Evolutionary conservation across 371 early-diverging fungal species (phyloP), one percentile per base, ranked within the genome.

Genomic region (Umbelopsis sp.): DNA sequence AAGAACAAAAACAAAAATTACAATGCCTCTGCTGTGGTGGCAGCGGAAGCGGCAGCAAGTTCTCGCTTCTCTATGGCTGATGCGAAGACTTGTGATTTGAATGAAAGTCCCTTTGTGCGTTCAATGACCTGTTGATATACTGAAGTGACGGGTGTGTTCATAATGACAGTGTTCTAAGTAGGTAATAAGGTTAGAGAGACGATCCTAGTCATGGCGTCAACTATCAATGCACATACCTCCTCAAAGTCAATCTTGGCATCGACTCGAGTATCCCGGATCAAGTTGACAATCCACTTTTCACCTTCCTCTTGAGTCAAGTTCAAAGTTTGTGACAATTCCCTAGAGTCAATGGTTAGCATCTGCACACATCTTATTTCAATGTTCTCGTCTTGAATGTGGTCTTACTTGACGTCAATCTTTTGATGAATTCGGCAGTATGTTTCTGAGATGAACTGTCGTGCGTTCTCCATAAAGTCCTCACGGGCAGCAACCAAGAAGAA

Each of bases 281-380:
- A 84, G 86, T 97, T 94, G 65, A 95, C 97, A 63, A 97, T 94
- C 97, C 97, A 97, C 79, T 96, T 96, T 79, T 97, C 97, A 63
- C 96, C 96, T 76, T 93, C 94, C 69, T 93, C 95, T 75, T 91
- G 90, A 73, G 82, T 82, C 87, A 97, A 85, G 78, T 94, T 93
- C 64, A 97, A 83, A 67, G 90, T 90, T 74, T 90, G 89, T 45
- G 93, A 88, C 78, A 97, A 87, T 53, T 89, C 91, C 38, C 86
- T 87, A 70, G 7, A 66, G 16, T 35, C 3, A 50, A 22, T 29
- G 29, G 7, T 41, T 41, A 41, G 41, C 12, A 7, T 7, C 7
- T 41, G 48, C 16, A 48, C 48, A 48, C 1, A 48, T 41, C 12
- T 41, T 41, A 7, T 12, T 22, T 41, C 41, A 44, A 20, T 6